These are phyloP conservation scores for Elsinoe australis DNA, from an alignment of 2,329 filamentous ascomycete species.

Conservation along the genomic window DNA sequence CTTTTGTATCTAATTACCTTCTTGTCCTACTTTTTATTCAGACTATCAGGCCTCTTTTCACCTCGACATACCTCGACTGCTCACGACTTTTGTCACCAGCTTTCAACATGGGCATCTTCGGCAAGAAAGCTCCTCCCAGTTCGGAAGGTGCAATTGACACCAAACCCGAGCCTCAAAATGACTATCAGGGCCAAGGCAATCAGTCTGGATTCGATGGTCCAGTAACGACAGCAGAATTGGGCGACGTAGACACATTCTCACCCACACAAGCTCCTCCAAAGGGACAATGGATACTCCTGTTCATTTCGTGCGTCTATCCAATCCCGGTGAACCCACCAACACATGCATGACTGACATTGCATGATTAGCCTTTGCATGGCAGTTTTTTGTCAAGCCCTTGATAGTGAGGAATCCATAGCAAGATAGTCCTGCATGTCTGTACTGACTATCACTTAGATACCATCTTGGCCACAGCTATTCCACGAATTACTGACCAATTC, in stretches of 20 bases:
- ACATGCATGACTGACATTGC: constrained; percentile 7
- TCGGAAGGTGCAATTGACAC: constrained; percentile 13
- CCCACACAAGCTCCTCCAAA: constrained; percentile 7
- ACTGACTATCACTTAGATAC: constrained; percentile 24
- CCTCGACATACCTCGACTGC: not conserved
- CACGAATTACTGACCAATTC: constrained; percentile 43
- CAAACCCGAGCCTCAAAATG: constrained; percentile 9
- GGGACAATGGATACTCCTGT: constrained; percentile 11
- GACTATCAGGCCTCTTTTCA: not conserved
- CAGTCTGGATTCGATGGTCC: not conserved
- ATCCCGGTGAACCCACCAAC: constrained; percentile 3
- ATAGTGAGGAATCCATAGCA: constrained; percentile 18
- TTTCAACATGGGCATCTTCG: constrained; percentile 2
- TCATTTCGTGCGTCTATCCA: constrained; percentile 1
- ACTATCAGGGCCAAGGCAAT: constrained; percentile 16
- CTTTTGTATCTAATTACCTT: constrained; percentile 11
- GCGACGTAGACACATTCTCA: constrained; percentile 7
- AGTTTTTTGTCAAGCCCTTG: constrained; percentile 11
- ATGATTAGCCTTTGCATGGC: constrained; percentile 12
- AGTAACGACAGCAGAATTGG: constrained; percentile 1
- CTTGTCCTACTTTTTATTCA: constrained; percentile 10
- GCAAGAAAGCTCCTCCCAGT: constrained; percentile 3
- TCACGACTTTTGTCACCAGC: not conserved
- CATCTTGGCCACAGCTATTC: constrained; percentile 43
- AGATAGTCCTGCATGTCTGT: constrained; percentile 1